These are phyloP conservation scores for Chrysoporthe cubensis DNA, from an alignment of 2,329 filamentous ascomycete genomes.

Conservation along the genomic window DNA sequence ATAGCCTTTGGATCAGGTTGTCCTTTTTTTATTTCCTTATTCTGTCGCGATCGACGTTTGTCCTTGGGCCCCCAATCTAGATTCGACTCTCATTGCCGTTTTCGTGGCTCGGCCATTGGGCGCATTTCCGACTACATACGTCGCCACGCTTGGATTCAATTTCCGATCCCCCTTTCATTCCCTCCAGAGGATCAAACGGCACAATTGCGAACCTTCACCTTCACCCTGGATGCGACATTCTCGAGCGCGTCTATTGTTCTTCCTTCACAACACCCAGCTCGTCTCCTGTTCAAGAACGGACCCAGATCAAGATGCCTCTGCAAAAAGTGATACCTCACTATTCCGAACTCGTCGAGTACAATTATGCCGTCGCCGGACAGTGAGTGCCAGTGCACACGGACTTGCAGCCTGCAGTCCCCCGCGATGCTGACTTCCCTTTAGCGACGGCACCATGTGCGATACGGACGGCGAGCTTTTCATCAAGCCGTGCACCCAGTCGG, in stretches of 20 bases:
- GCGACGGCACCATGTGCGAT: slow-evolving; percentile 89
- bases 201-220: background rate
- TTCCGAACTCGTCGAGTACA: slow-evolving; percentile 69
- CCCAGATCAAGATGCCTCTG: slow-evolving; percentile 31
- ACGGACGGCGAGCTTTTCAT: slow-evolving; percentile 83
- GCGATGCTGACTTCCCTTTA: slow-evolving; percentile 43
- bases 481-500: slow-evolving; percentile 86
- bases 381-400: slow-evolving; percentile 49
- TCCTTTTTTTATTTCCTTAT: background rate
- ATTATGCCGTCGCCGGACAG: slow-evolving; percentile 83
- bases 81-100: slow-evolving; percentile 8
- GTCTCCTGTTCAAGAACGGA: slow-evolving; percentile 20
- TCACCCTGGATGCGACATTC: slow-evolving; percentile 23
- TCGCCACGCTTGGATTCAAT: slow-evolving; percentile 25
- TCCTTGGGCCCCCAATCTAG: slow-evolving; percentile 5
- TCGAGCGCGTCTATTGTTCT: slow-evolving; percentile 13
- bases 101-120: slow-evolving; percentile 18
- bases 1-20: background rate
- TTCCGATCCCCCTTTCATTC: slow-evolving; percentile 18
- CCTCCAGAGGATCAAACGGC: background rate
- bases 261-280: slow-evolving; percentile 17
- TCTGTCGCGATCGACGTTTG: slow-evolving; percentile 3
- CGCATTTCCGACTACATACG: slow-evolving; percentile 16
- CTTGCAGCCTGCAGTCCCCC: background rate
- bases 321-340: slow-evolving; percentile 54